A percentile compares a stretch with the other conserved stretches of the same genome.
These are phyloP conservation scores for Leptographium radiaticola DNA, from an alignment of 2,329 filamentous ascomycete species.

Conservation along the genomic window DNA sequence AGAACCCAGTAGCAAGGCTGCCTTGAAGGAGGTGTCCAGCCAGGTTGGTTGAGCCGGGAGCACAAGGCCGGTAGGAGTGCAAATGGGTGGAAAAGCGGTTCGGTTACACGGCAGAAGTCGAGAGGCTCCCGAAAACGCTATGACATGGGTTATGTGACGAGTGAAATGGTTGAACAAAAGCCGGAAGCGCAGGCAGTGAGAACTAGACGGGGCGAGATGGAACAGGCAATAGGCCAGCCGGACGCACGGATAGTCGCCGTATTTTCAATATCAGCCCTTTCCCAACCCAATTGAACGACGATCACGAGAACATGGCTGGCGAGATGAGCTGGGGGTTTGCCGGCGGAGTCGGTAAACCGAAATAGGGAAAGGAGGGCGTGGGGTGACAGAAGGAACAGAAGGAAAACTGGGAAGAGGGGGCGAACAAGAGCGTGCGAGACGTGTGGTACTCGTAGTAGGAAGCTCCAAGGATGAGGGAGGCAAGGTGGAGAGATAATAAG, in stretches of 20 bases:
- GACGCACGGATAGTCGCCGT: neutral
- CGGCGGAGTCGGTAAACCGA: constrained; percentile 9
- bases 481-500: neutral
- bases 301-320: constrained; percentile 21
- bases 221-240: neutral
- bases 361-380: neutral
- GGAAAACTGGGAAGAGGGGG: neutral
- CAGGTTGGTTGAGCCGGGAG: neutral
- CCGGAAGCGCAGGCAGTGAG: neutral
- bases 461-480: neutral
- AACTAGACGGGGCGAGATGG: neutral
- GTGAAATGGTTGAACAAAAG: neutral
- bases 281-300: constrained; percentile 18
- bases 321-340: constrained; percentile 6
- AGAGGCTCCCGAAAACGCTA: neutral
- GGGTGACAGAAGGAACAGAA: neutral
- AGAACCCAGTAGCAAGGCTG: neutral
- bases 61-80: neutral
- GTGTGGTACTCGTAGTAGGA: neutral
- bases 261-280: constrained; percentile 14
- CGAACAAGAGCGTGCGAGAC: neutral
- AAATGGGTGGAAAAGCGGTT: neutral
- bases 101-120: constrained; percentile 1
- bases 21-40: neutral
- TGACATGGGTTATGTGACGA: neutral